Percentiles rank a stretch among this genome's conserved stretches.
phyloP scores from a whole-genome alignment of 192 early-diverging fungal genomes.

The Neocallimastix lanati region DNA sequence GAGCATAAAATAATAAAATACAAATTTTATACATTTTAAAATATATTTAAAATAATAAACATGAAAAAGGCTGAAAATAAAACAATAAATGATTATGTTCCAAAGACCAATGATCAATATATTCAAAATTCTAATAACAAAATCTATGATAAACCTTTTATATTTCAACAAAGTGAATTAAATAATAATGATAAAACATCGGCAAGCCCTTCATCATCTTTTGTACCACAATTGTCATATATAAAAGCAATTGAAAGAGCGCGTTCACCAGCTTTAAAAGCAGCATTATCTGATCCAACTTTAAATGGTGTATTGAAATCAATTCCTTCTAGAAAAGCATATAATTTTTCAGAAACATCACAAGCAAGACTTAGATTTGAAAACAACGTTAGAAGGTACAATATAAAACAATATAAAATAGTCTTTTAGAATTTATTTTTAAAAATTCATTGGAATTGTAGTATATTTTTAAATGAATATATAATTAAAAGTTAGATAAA shows the following conservation, averaged over 20 bases:
- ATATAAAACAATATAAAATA: too few relatives aligned
- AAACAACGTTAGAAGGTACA: conserved; percentile 7
- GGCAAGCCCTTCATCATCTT: not conserved
- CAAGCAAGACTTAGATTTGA: conserved; percentile 3
- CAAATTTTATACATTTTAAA: not conserved
- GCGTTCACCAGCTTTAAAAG: conserved; percentile 9
- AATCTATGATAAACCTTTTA: not conserved
- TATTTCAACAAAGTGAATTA: not conserved
- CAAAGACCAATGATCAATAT: not conserved
- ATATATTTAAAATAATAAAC: not conserved
- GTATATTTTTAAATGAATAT: too few relatives aligned
- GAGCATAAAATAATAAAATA: too few relatives aligned
- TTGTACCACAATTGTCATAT: not conserved
- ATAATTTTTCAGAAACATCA: not conserved
- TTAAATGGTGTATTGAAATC: conserved; percentile 5
- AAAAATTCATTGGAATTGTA: too few relatives aligned
- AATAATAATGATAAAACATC: not conserved
- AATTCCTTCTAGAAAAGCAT: not conserved
- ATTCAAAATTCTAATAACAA: not conserved
- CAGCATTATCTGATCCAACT: conserved; percentile 11
- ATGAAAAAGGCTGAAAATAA: not conserved
- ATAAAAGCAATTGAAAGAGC: not conserved
- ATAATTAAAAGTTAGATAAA: too few relatives aligned
- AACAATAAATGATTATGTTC: not conserved
- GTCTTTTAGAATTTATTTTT: too few relatives aligned